A percentile compares a stretch with the other conserved stretches of the same genome.
Conservation (phyloP, 768 basidiomycete species). For the Boletus reticulatus region DNA sequence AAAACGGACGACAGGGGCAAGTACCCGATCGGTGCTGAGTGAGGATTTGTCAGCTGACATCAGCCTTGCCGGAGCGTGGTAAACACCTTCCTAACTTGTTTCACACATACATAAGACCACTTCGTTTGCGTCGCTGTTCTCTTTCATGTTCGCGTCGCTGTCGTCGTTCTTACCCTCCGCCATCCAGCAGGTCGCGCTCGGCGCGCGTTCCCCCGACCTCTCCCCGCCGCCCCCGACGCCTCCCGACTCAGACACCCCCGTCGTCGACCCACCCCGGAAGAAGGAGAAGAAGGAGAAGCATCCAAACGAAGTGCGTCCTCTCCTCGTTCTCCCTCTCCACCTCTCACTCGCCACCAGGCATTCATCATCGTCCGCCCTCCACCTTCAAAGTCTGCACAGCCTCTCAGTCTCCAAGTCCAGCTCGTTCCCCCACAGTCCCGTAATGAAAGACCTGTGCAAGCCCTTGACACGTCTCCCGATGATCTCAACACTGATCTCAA, state of each 20-base stretch:
- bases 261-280: slow-evolving; percentile 40
- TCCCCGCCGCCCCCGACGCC: slow-evolving; percentile 9
- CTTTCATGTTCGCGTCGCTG: slow-evolving; percentile 51
- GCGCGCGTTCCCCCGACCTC: slow-evolving; percentile 22
- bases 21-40: too few species aligned
- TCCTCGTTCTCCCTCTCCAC: slow-evolving; percentile 1
- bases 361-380: slow-evolving; percentile 93
- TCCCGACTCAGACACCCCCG: slow-evolving; percentile 2
- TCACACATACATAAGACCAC: slow-evolving; percentile 12
- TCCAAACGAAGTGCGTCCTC: slow-evolving; percentile 45
- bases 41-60: not conserved
- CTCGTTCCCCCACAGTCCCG: slow-evolving; percentile 66
- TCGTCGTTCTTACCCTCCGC: slow-evolving; percentile 49
- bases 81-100: slow-evolving; percentile 7
- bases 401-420: slow-evolving; percentile 89
- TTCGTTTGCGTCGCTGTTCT: not conserved
- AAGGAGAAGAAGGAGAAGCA: slow-evolving; percentile 37
- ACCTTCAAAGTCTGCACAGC: slow-evolving; percentile 79
- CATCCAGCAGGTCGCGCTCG: slow-evolving; percentile 39
- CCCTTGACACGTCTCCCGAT: slow-evolving; percentile 41
- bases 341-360: slow-evolving; percentile 47
- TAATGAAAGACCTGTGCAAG: slow-evolving; percentile 41
- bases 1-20: too few species aligned
- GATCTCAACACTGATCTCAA: slow-evolving; percentile 27
- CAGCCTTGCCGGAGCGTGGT: slow-evolving; percentile 2